Evolutionary conservation across 2,329 filamentous ascomycete genomes (phyloP).

Genomic region (Ampelomyces quisqualis): DNA sequence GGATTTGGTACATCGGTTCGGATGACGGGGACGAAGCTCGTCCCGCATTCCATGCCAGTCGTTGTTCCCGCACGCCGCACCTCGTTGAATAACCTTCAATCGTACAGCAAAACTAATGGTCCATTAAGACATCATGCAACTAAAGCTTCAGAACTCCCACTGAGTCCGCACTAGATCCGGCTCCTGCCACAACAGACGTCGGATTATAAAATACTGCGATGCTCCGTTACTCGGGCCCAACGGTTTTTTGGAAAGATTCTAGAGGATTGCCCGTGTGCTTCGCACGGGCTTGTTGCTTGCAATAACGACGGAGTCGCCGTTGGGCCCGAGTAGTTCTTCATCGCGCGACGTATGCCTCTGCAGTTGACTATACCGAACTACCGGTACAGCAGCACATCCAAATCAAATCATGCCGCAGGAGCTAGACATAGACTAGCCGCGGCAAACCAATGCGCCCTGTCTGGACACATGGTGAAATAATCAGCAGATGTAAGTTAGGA

Average conservation of each 20-base stretch:
- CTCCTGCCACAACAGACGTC: too few relatives aligned
- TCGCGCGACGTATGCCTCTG: too few relatives aligned
- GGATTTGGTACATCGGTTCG: not conserved
- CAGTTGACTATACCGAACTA: too few relatives aligned
- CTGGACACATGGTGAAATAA: slow-evolving; percentile 45
- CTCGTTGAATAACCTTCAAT: not conserved
- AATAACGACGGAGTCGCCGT: too few relatives aligned
- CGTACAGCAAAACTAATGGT: not conserved
- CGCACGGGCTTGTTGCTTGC: too few relatives aligned
- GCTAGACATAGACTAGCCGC: slow-evolving; percentile 43
- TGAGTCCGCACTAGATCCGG: slow-evolving; percentile 13
- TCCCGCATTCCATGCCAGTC: slow-evolving; percentile 3
- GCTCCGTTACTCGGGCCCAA: too few relatives aligned
- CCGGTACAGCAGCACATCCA: not conserved
- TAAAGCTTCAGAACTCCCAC: slow-evolving; percentile 2
- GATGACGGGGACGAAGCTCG: slow-evolving; percentile 2
- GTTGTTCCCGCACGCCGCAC: slow-evolving; percentile 3
- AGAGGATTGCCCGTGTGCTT: too few relatives aligned
- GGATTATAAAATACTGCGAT: too few relatives aligned
- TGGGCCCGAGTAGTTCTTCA: too few relatives aligned
- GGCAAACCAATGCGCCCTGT: slow-evolving; percentile 46
- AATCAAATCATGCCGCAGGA: slow-evolving; percentile 13
- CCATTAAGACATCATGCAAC: not conserved
- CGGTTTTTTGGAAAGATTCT: too few relatives aligned
- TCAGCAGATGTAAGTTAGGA: slow-evolving; percentile 48